Evolutionary conservation across 1,284 basidiomycete species (phyloP), one percentile per base, ranked within the genome.

Genomic region (Marasmius oreades): DNA sequence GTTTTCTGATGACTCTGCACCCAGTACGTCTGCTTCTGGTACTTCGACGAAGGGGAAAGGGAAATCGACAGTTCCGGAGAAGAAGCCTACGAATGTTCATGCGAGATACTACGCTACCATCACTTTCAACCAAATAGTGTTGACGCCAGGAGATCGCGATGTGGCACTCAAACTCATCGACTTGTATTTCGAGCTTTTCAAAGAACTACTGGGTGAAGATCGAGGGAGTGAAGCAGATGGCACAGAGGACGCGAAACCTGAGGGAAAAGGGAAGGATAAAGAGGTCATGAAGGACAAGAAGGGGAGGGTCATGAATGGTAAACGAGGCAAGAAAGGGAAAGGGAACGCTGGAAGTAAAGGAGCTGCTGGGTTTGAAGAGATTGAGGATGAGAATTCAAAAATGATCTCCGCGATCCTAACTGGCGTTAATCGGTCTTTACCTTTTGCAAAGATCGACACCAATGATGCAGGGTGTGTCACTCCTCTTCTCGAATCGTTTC

Each of bases 101-200:
- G 88, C 86, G 0, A 82, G 88, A 58, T 99, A 98, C 73, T 98
- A 98, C 68, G 87, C 93, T 24, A 79, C 92, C 16, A 93, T 98
- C 64, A 97, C 95, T 1, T 84, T 98, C 63, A 98, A 98, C 71
- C 96, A 98, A 73, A 88, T 96, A 59, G 86, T 94, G 51, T 79
- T 98, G 34, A 84, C 86, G 0, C 78, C 82, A 5, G 75, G 70
- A 18, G 93, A 95, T 64, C 78, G 84, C 10, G 81, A 84, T 0
- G 90, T 95, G 6, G 92, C 95, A n/a, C 77, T 88, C 51, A 82
- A 86, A 59, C 78, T 99, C 53, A 86, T 99, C 33, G 87, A 94
- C 58, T 80, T 96, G 10, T 99, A 99, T 74, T 99, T 99, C 67
- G 90, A 95, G 74, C 82, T 99, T 65, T 99, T 99, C 75, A 80